Base-by-base conservation (phyloP, 2,329 filamentous ascomycete species). In the Talaromyces pinophilus region DNA sequence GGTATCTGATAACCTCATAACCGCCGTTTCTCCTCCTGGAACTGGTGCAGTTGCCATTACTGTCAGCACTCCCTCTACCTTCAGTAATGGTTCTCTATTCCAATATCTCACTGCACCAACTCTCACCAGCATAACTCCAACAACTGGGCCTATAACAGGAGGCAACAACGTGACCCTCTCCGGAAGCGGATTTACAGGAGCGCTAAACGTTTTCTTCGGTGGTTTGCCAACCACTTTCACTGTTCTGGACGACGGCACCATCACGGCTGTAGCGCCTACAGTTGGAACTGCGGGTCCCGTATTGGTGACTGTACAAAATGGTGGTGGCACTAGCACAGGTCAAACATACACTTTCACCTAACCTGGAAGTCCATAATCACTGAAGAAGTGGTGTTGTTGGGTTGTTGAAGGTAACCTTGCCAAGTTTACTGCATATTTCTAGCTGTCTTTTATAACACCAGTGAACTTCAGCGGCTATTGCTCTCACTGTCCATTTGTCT, bases 141-240 rank as follows among this genome's bases (percentile, higher is more conserved):
- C 59, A 22, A 3, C 3, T 50, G 59, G 59, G 8, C 46, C 44
- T 25, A 48, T 38, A 22, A 5, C 15, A 13, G 59, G 59, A 5
- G 59, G 59, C 3, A 62, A 62, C 59, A 62, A 62, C 28, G 59
- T 50, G 5, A 62, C 59, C 11, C 57, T 60, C 33, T 44, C 57
- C 11, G 42, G 42, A 10, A 44, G 42, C 42, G 42, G 42, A 44
- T 44, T 44, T 19, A 44, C 42, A 19, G 42, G 42, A 7, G n/a
- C 42, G n/a, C 15, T 4, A 10, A 44, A 44, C 17, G 42, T 44
- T 8, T 44, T 44, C 42, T 44, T 44, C n/a, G 42, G n/a, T 44
- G 42, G 42, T 8, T 44, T 44, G 42, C 42, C 42, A 19, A 10
- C 42, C 42, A 44, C 6, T 44, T 44, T 44, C 2, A n/a, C n/a